Base-by-base conservation (phyloP, 2,329 filamentous ascomycete genomes). In the Penicillium oxalicum region DNA sequence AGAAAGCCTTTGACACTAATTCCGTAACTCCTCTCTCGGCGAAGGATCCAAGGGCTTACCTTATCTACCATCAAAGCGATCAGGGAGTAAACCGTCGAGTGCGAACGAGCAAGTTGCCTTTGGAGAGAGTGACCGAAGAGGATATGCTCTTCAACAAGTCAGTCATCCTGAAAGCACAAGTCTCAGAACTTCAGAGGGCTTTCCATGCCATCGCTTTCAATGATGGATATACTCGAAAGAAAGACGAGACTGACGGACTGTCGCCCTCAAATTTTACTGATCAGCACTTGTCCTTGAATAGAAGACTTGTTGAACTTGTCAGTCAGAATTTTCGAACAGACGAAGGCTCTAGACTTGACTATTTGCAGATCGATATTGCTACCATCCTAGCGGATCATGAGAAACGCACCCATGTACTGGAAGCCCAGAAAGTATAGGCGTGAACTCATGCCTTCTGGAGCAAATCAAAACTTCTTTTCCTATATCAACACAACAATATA, bases 101-200 rank as follows among this genome's bases (percentile, higher is more conserved):
- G 5, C 50, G 41, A 12, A 49, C 40, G 4, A 53, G 26, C 12
- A 44, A 46, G 18, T 47, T 59, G 5, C 58, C 58, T 0, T 49
- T 60, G 29, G 58, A 60, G 45, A 40, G 32, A 3, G 57, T 59
- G 41, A 55, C 55, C 5, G 53, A 57, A n/a, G 53, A 52, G 9
- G 44, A 33, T 5, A 40, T 53, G 26, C 24, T 55, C 34, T 49
- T 58, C 41, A 13, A 51, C 24, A 4, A 52, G 4, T 38, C 48
- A 8, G 12, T 50, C 4, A 38, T 45, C 0, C 9, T 52, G 8
- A 26, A 45, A 2, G 28, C 50, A 7, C 34, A 56, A 7, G 2
- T 50, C 9, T 29, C 42, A 0, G 11, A 33, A 1, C 13, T 44
- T 3, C 44, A 32, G 0, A 18, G 43, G 2, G 4, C 9, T 2